These are phyloP conservation scores for Aspergillus mulundensis DNA, from an alignment of 495 filamentous ascomycete species.

Conservation along the genomic window DNA sequence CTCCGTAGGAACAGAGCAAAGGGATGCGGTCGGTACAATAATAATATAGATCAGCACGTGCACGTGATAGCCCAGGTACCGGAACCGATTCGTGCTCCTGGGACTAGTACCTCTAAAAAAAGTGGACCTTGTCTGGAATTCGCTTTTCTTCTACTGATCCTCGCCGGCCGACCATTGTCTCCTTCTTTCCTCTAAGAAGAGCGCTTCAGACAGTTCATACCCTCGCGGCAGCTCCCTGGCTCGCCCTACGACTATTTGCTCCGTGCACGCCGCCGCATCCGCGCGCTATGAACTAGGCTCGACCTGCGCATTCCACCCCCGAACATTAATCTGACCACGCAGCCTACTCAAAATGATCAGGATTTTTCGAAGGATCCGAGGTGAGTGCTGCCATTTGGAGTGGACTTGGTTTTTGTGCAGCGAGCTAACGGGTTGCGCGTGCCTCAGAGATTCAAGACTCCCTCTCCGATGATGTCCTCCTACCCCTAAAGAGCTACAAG, in stretches of 20 bases:
- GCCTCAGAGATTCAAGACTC: constrained; percentile 50
- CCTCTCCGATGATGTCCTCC: constrained; percentile 64
- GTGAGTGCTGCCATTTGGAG: constrained; percentile 14
- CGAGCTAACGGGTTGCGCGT: constrained; percentile 18
- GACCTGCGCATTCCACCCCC: neutral
- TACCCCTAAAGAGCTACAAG: constrained; percentile 91
- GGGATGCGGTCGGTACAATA: too few relatives aligned
- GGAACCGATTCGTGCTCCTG: neutral
- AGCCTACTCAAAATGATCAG: constrained; percentile 29
- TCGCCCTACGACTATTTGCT: neutral
- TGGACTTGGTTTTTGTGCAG: neutral
- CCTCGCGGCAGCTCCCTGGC: neutral
- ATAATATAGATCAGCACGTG: neutral
- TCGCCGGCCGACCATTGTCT: neutral
- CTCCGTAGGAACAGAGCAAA: too few relatives aligned
- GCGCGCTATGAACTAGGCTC: constrained; percentile 18
- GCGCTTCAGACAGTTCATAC: neutral
- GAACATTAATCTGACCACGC: constrained; percentile 1
- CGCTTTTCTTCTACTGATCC: constrained; percentile 8
- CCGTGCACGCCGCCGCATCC: constrained; percentile 6
- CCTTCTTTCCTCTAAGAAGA: neutral
- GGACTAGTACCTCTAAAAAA: neutral
- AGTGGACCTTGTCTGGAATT: constrained; percentile 1
- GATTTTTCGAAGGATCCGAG: constrained; percentile 42
- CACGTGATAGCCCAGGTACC: constrained; percentile 6